These are phyloP conservation scores for Sarocladium oryzae DNA, from an alignment of 2,329 filamentous ascomycete genomes.

Conservation along the genomic window DNA sequence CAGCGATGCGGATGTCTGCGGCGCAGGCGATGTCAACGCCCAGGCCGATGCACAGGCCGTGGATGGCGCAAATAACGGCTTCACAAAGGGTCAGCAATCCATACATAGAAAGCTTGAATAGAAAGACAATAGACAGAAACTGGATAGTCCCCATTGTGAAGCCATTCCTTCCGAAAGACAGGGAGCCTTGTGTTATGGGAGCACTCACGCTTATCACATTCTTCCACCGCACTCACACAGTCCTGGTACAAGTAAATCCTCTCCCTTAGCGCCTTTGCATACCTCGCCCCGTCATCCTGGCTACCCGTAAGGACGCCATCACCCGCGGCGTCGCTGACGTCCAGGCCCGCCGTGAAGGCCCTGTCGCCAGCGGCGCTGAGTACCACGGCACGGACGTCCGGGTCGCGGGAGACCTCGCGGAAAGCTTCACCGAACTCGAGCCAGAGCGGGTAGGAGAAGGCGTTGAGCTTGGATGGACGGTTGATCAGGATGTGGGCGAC, in stretches of 20 bases:
- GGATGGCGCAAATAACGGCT: slow-evolving; percentile 77
- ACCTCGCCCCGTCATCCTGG: slow-evolving; percentile 54
- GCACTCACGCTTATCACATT: slow-evolving; percentile 75
- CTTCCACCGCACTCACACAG: slow-evolving; percentile 69
- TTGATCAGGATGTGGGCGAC: slow-evolving; percentile 93
- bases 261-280: slow-evolving; percentile 53
- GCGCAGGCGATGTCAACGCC: slow-evolving; percentile 68
- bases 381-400: slow-evolving; percentile 68
- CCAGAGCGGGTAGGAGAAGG: slow-evolving; percentile 84
- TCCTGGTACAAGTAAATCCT: slow-evolving; percentile 76
- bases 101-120: background rate
- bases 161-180: no score
- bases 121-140: no score
- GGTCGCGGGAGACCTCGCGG: slow-evolving; percentile 61
- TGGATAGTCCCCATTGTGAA: no score
- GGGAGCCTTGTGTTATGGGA: background rate
- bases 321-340: slow-evolving; percentile 65
- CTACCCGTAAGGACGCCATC: slow-evolving; percentile 35
- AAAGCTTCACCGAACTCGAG: slow-evolving; percentile 71
- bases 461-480: slow-evolving; percentile 78
- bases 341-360: slow-evolving; percentile 81
- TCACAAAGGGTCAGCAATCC: background rate
- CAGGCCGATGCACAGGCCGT: slow-evolving; percentile 71
- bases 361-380: slow-evolving; percentile 75
- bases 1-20: slow-evolving; percentile 64